phyloP scores from a whole-genome alignment of 352 stramenopile species.

The Pythium dissotocum region DNA sequence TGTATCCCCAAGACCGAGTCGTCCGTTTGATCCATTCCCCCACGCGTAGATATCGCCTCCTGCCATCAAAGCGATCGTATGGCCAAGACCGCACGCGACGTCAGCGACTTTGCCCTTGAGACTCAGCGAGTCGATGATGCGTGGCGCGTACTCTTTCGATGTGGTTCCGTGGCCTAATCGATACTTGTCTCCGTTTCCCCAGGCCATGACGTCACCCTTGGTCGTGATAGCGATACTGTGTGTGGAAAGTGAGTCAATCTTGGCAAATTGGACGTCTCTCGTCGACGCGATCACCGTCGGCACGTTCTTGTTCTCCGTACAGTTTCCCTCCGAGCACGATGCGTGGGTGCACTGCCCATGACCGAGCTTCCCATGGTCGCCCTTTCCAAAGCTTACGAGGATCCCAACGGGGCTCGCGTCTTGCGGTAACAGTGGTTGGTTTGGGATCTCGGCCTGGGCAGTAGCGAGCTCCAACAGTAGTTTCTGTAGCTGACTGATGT shows the following conservation, averaged over 20 bases:
- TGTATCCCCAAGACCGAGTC: conserved; percentile 76
- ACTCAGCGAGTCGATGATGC: conserved; percentile 58
- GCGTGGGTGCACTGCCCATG: conserved; percentile 72
- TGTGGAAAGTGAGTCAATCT: conserved; percentile 84
- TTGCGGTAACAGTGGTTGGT: conserved; percentile 21
- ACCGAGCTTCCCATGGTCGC: conserved; percentile 81
- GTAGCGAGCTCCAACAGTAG: conserved; percentile 46
- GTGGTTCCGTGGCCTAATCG: conserved; percentile 73
- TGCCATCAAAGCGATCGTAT: conserved; percentile 62
- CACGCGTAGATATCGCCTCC: conserved; percentile 76
- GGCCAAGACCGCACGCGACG: conserved; percentile 63
- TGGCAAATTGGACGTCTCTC: conserved; percentile 47
- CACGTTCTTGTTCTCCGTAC: conserved; percentile 78
- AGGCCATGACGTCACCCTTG: conserved; percentile 68
- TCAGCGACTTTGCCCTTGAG: conserved; percentile 60
- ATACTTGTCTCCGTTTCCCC: conserved; percentile 86
- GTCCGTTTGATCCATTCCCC: conserved; percentile 86
- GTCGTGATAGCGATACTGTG: conserved; percentile 76
- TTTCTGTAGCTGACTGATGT: conserved; percentile 34
- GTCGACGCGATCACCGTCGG: conserved; percentile 66
- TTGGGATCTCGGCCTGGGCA: conserved; percentile 29
- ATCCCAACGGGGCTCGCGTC: conserved; percentile 42
- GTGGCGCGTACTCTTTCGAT: conserved; percentile 70
- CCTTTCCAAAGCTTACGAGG: conserved; percentile 86
- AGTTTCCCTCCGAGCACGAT: conserved; percentile 71